Evolutionary conservation across 208 protist species (phyloP), one percentile per base, ranked within the genome.

Genomic region (Entamoeba dispar): DNA sequence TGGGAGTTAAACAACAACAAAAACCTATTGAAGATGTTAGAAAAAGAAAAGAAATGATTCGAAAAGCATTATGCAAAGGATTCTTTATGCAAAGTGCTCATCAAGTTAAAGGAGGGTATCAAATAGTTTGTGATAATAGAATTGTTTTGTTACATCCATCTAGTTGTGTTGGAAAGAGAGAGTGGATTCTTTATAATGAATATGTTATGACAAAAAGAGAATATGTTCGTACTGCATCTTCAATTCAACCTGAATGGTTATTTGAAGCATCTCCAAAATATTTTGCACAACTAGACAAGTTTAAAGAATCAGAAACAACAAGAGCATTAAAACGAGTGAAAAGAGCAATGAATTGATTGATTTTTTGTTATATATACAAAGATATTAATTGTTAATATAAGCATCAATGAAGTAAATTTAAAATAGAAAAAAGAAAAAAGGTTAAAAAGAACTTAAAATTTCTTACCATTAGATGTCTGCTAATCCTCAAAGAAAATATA

Each of bases 251-350:
- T 10, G 14, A 51, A 14, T 92, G 91, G 91, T 49, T 92, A 27
- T 10, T 34, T 49, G 49, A 92, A 69, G 27, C 47, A 69, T 43
- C n/a, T 27, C 50, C 91, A 31, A 93, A 94, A n/a, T 95, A 95
- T 86, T 95, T 94, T 47, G 6, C 10, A 10, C n/a, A 49, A 15
- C 2, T 49, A 38, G 34, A 91, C 5, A 91, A 38, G 3, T 91
- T 49, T 91, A 49, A 91, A 49, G 14, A 91, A 91, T 38, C 27
- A 3, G 61, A 86, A 34, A 86, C 61, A 15, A 86, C 61, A 86
- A 86, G 61, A 86, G 61, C 61, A 8, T 34, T 86, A 38, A 38
- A 34, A 27, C 17, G 61, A 31, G 31, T 86, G 27, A 86, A 86
- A 34, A 86, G 31, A 34, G 61, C 61, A 8, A 19, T 17, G 15